phyloP scores from a whole-genome alignment of 257 asterid genomes.

The Solanum habrochaites region DNA sequence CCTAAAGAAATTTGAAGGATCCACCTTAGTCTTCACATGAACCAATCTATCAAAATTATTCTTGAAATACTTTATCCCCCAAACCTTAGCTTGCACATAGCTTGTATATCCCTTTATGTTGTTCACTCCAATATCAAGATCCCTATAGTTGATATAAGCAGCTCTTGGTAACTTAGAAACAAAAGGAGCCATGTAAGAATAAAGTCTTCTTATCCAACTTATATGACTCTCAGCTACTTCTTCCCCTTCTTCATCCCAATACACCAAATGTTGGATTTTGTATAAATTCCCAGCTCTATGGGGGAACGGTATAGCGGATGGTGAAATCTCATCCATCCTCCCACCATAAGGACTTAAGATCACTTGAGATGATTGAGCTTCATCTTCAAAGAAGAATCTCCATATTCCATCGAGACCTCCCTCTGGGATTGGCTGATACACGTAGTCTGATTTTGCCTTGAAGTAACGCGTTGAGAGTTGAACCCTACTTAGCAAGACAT shows the following conservation, averaged over 20 bases:
- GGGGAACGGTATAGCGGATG: neutral
- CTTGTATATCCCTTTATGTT: neutral
- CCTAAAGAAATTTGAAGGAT: conserved; percentile 2
- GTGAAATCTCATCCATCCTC: neutral
- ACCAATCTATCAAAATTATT: conserved; percentile 1
- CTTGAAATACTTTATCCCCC: conserved; percentile 3
- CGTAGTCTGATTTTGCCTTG: conserved; percentile 4
- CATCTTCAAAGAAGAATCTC: neutral
- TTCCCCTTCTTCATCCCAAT: neutral
- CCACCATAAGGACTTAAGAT: conserved; percentile 3
- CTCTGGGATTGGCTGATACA: neutral
- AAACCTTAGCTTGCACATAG: neutral
- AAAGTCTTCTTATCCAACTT: conserved; percentile 2
- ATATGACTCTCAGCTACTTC: neutral
- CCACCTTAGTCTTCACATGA: neutral
- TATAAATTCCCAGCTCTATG: neutral
- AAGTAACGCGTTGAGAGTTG: neutral
- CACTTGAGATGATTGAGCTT: neutral
- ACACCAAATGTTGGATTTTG: neutral
- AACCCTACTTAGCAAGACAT: neutral
- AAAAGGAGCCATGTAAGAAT: neutral
- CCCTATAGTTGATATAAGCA: conserved; percentile 3
- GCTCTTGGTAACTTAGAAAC: conserved; percentile 1
- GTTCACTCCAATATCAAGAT: conserved; percentile 3
- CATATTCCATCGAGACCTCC: neutral